A percentile compares a stretch with the other conserved stretches of the same genome.
phyloP scores from a whole-genome alignment of 208 protist species.

The Naegleria fowleri region DNA sequence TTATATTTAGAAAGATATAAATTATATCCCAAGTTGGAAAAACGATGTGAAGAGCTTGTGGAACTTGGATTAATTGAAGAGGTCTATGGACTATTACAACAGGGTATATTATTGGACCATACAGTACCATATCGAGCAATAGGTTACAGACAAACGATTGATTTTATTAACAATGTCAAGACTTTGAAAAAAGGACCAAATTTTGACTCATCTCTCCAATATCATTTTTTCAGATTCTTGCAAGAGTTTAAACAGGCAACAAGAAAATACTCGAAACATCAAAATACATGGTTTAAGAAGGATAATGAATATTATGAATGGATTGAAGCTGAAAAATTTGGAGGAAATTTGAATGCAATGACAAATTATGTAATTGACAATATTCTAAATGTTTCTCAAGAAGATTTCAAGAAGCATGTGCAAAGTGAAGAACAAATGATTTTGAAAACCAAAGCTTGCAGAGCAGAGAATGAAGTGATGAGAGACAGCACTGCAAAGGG shows the following conservation, averaged over 20 bases:
- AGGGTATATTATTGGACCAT: not conserved
- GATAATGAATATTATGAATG: not conserved
- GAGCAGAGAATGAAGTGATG: not conserved
- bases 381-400: not conserved
- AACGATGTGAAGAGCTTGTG: not conserved
- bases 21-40: not conserved
- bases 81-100: not conserved
- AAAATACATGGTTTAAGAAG: constrained; percentile 8
- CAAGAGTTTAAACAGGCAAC: not conserved
- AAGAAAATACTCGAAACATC: not conserved
- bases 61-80: not conserved
- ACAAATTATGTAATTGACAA: not conserved
- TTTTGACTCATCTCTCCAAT: not conserved
- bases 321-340: not conserved
- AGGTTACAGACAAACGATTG: not conserved
- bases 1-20: not conserved
- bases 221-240: not conserved
- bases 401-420: not conserved
- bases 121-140: not conserved
- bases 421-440: not conserved
- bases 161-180: not conserved
- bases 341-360: not conserved
- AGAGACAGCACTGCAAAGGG: not conserved
- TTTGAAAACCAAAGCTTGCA: not conserved
- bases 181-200: not conserved